Evolutionary conservation across 495 filamentous ascomycete genomes (phyloP).

Genomic region (Friedmanniomyces endolithicus): DNA sequence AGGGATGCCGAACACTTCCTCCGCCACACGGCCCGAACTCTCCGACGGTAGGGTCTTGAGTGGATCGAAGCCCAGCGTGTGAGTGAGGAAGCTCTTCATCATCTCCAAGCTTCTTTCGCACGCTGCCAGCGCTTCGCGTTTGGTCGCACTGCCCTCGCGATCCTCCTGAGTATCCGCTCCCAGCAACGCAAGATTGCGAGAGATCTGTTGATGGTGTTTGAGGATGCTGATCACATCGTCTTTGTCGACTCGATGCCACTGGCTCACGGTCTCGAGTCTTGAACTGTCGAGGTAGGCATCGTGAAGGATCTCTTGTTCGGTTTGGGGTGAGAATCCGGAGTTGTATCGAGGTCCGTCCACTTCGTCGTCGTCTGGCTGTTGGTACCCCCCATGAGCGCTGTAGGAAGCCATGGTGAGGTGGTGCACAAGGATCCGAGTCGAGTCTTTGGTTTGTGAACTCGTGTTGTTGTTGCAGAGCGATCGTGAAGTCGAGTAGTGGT

Average conservation of each 20-base stretch:
- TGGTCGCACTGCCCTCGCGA: not conserved
- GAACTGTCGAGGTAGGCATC: not conserved
- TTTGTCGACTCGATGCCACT: not conserved
- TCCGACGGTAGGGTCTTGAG: not conserved
- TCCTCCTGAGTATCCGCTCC: not conserved
- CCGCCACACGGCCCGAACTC: not conserved
- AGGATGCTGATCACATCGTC: not conserved
- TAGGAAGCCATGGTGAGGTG: no score
- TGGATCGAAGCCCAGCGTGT: not conserved
- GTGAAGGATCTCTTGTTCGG: not conserved
- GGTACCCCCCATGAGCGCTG: no score
- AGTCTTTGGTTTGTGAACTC: no score
- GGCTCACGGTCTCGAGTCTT: not conserved
- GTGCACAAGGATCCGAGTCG: no score
- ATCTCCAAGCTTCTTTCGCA: not conserved
- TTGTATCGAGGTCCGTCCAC: no score
- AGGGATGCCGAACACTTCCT: not conserved
- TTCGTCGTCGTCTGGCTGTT: no score
- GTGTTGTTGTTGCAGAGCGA: no score
- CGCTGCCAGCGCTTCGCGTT: not conserved
- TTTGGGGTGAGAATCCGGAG: no score
- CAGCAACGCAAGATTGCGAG: not conserved
- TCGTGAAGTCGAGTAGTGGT: no score
- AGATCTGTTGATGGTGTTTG: not conserved
- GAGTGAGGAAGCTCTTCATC: not conserved